These are phyloP conservation scores for Kwoniella dendrophila DNA, from an alignment of 768 basidiomycete species.

Conservation along the genomic window DNA sequence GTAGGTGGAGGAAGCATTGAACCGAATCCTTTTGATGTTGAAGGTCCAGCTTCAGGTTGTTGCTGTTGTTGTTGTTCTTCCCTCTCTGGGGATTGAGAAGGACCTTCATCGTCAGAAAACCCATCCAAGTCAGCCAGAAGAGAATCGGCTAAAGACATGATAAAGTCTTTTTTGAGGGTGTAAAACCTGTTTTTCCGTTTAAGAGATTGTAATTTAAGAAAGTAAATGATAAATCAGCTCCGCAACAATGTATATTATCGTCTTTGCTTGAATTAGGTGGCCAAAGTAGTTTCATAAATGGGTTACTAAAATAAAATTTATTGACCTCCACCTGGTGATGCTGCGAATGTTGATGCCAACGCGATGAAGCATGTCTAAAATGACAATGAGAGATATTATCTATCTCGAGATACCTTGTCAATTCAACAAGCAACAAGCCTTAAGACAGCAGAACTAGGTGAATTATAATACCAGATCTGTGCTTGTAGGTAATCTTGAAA, in stretches of 20 bases:
- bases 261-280: conserved; percentile 4
- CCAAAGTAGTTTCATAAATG: background rate
- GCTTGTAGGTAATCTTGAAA: no score
- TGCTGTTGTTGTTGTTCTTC: no score
- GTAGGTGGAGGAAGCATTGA: conserved; percentile 53
- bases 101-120: conserved; percentile 65
- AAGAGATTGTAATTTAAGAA: background rate
- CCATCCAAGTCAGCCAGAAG: conserved; percentile 89
- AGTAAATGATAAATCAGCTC: background rate
- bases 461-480: no score
- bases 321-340: background rate
- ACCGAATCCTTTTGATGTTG: conserved; percentile 30
- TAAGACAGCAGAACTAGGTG: background rate
- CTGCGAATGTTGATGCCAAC: background rate
- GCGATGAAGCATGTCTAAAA: background rate
- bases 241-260: no score
- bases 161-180: conserved; percentile 11
- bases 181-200: background rate
- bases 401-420: no score
- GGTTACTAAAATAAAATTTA: background rate
- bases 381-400: no score
- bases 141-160: conserved; percentile 75
- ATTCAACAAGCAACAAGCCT: no score
- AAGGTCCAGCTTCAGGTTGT: conserved; percentile 17
- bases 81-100: conserved; percentile 16